Conservation (phyloP, 345 rosid genomes). For the Chamaenerion angustifolium region DNA sequence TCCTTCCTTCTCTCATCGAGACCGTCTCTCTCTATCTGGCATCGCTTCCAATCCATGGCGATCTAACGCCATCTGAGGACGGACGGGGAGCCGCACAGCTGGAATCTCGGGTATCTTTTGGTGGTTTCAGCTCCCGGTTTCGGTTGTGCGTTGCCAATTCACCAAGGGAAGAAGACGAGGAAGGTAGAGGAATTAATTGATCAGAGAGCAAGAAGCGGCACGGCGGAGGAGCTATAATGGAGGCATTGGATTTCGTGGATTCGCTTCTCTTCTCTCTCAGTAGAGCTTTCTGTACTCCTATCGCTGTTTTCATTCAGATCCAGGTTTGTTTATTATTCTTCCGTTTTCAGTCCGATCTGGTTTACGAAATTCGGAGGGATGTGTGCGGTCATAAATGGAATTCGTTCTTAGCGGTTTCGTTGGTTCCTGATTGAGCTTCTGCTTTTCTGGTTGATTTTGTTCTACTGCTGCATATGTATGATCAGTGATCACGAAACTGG, state of each 20-base stretch:
- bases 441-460: no score
- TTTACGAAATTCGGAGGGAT: background rate
- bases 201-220: constrained; percentile 4
- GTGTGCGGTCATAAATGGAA: background rate
- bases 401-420: background rate
- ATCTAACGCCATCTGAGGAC: constrained; percentile 2
- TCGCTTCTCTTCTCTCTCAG: constrained; percentile 75
- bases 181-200: background rate
- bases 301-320: constrained; percentile 84
- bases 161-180: background rate
- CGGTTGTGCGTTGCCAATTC: background rate
- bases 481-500: no score
- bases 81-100: background rate
- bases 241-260: constrained; percentile 54
- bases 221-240: constrained; percentile 21
- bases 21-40: background rate
- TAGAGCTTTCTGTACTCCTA: constrained; percentile 51
- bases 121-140: background rate
- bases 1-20: background rate
- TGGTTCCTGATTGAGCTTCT: background rate
- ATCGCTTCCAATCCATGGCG: constrained; percentile 1
- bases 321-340: constrained; percentile 34
- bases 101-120: background rate
- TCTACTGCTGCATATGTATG: no score
- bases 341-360: background rate